Base-by-base conservation (phyloP, 257 asterid species). In the Solanum pennellii region DNA sequence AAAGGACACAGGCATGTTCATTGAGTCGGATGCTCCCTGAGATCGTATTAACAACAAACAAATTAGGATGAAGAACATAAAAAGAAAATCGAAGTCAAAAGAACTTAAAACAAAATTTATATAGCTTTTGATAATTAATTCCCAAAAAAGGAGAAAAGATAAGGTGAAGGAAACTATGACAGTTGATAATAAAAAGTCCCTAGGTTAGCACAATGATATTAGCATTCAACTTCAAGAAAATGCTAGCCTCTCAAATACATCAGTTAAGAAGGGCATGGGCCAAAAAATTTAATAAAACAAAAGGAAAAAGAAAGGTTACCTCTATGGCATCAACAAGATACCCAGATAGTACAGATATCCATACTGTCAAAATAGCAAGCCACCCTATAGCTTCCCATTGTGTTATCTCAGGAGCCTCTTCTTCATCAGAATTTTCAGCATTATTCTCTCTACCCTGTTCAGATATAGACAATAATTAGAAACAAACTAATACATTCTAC, bases 311-410 rank as follows among this genome's bases (percentile, higher is more conserved):
- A 15, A n/a, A 27, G 6, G 11, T 83, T 88, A 97, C 99, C 98
- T 94, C 94, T 65, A 97, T 94, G 73, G 98, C 97, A 87, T 94
- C 98, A 39, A 97, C 99, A 41, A 97, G 99, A 92, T 94, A 97
- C 87, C 96, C 99, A 27, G 99, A 97, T 29, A 97, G 91, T 86
- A 97, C 91, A 62, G 98, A 97, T 89, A 97, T 97, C 98, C 97
- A 95, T 80, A 94, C 42, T 80, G 99, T 97, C 90, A 95, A 93
- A 79, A 95, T 86, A 35, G 98, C 93, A 85, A 97, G 99, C 99
- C 99, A 97, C 76, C 89, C 94, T 39, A 97, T 89, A 85, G 97
- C 94, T 95, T 97, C 98, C 99, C 98, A 94, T 25, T 88, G 94
- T 25, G 95, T 91, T 69, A 97, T 93, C 93, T 97, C 99, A 0